phyloP scores from a whole-genome alignment of 225 moss, liverwort and hornwort genomes.

The Rhytidiadelphus loreus region DNA sequence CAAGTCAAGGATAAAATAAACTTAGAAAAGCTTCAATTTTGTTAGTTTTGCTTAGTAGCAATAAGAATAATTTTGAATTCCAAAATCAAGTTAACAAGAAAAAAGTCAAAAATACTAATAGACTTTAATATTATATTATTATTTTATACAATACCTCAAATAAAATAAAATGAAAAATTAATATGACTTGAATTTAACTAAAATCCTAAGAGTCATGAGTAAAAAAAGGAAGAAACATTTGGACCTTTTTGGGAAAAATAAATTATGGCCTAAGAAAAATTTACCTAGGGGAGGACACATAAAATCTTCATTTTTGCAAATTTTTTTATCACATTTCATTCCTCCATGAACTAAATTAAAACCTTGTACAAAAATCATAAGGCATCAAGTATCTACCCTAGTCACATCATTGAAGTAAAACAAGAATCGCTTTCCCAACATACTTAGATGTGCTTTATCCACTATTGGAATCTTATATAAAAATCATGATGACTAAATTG shows the following conservation, averaged over 20 bases:
- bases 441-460: neutral
- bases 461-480: neutral
- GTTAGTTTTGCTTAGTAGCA: neutral
- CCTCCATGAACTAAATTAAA: neutral
- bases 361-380: neutral
- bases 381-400: fast-evolving
- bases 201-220: no score
- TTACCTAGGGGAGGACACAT: no score
- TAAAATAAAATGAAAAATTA: fast-evolving
- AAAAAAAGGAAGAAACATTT: neutral
- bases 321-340: neutral
- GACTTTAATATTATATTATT: fast-evolving
- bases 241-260: fast-evolving
- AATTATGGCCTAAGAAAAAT: fast-evolving
- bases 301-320: neutral
- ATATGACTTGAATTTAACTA: neutral
- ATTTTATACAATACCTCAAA: neutral
- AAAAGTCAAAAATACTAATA: fast-evolving
- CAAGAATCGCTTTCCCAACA: neutral
- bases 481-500: fast-evolving
- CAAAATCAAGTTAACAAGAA: neutral
- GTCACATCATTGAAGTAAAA: neutral
- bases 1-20: fast-evolving
- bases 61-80: neutral
- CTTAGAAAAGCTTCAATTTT: no score